Percentiles rank a stretch among this genome's conserved stretches.
Evolutionary conservation across 768 basidiomycete genomes (phyloP).

Genomic region (Ramaria rubella): DNA sequence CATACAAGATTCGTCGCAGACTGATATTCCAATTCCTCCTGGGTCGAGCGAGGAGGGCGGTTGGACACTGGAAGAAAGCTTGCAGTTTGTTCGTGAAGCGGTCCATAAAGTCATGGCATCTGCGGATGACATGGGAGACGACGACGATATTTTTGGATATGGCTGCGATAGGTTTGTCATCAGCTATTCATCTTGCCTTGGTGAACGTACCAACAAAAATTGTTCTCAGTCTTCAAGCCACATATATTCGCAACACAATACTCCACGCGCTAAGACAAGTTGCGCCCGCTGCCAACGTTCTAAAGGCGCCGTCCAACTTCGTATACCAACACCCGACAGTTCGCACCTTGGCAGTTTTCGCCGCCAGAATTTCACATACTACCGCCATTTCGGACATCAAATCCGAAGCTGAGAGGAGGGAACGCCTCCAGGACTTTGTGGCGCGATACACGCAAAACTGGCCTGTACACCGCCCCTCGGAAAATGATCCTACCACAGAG

Average conservation of each 20-base stretch:
- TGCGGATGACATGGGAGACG: constrained; percentile 15
- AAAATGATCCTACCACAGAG: neutral
- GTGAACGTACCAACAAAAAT: neutral
- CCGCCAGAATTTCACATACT: constrained; percentile 13
- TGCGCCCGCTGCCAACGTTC: neutral
- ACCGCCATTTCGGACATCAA: neutral
- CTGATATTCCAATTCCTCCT: constrained; percentile 22
- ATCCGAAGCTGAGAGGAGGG: neutral
- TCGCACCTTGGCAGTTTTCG: constrained; percentile 24
- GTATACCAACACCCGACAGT: constrained; percentile 40
- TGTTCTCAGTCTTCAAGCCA: constrained; percentile 40
- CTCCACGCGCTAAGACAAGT: constrained; percentile 26
- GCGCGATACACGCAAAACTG: neutral
- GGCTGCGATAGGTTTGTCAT: constrained; percentile 4
- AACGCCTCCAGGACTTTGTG: neutral
- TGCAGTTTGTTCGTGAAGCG: constrained; percentile 26
- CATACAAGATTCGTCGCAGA: constrained; percentile 27
- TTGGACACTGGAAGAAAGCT: constrained; percentile 18
- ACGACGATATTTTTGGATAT: constrained; percentile 1
- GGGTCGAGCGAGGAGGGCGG: neutral
- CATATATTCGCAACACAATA: constrained; percentile 35
- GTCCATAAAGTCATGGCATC: constrained; percentile 28
- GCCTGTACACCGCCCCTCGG: neutral
- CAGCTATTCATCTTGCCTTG: neutral
- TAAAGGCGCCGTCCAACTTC: constrained; percentile 28